Conservation (phyloP, 1,284 basidiomycete genomes). For the Pulveroboletus sp. region DNA sequence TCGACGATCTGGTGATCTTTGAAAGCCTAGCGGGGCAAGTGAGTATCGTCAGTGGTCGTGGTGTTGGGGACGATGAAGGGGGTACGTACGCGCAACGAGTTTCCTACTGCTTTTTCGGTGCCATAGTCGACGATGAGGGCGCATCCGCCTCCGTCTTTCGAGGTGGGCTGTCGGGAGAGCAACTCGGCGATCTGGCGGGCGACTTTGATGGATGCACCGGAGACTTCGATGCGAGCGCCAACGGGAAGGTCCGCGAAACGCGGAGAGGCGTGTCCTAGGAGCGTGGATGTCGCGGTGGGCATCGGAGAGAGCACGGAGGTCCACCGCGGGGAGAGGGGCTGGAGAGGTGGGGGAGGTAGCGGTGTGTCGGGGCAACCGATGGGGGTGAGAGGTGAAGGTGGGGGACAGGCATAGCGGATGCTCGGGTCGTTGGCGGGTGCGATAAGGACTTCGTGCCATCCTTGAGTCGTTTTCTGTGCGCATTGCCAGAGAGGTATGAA, state of each 20-base stretch:
- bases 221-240: conserved; percentile 78
- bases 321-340: conserved; percentile 40
- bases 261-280: conserved; percentile 67
- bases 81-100: conserved; percentile 74
- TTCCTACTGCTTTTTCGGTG: conserved; percentile 61
- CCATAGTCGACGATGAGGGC: conserved; percentile 94
- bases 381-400: conserved; percentile 9
- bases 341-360: not conserved
- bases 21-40: conserved; percentile 64
- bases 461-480: conserved; percentile 66
- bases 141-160: conserved; percentile 52
- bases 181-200: conserved; percentile 67
- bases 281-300: conserved; percentile 60
- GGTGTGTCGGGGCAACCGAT: not conserved
- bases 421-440: conserved; percentile 39
- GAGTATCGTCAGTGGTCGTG: not conserved
- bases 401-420: conserved; percentile 27
- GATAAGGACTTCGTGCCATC: conserved; percentile 88
- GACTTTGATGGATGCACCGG: conserved; percentile 64
- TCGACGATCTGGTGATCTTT: conserved; percentile 84
- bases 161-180: conserved; percentile 14
- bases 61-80: not conserved
- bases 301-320: conserved; percentile 65
- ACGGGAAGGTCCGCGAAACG: conserved; percentile 65
- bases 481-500: not conserved